Conservation (phyloP, 1,284 basidiomycete genomes). For the Afroboletus lepidellus region DNA sequence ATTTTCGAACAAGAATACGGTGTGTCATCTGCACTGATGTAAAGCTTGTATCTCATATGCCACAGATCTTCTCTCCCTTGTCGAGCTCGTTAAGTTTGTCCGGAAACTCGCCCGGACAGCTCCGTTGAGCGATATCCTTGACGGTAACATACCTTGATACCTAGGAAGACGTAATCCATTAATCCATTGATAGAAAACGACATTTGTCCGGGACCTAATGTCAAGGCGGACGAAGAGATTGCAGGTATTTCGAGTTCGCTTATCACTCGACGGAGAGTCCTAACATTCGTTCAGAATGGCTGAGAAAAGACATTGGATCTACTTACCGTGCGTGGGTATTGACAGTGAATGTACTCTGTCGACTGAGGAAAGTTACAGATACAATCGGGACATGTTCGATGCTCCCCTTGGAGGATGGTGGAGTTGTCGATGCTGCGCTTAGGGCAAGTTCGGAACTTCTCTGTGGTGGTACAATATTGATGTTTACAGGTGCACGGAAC, state of each 20-base stretch:
- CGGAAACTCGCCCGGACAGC: constrained; percentile 1
- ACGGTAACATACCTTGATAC: neutral
- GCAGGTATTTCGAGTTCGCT: neutral
- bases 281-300: neutral
- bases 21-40: neutral
- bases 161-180: too few relatives aligned
- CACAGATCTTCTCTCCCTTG: neutral
- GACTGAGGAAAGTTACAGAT: neutral
- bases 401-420: constrained; percentile 4
- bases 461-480: neutral
- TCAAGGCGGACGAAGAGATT: constrained; percentile 1
- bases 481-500: constrained; percentile 1
- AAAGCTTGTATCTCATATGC: neutral
- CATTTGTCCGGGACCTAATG: neutral
- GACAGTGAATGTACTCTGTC: neutral
- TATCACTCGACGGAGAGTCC: neutral
- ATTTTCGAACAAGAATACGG: constrained; percentile 3
- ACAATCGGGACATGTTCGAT: constrained; percentile 5
- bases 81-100: constrained; percentile 1
- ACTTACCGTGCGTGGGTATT: neutral
- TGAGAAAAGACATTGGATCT: neutral
- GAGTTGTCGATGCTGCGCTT: constrained; percentile 1
- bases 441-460: neutral
- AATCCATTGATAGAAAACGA: neutral
- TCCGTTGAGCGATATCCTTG: neutral